Base-by-base conservation (phyloP, 2,329 filamentous ascomycete genomes). In the Torrubiellomyces zombiae region DNA sequence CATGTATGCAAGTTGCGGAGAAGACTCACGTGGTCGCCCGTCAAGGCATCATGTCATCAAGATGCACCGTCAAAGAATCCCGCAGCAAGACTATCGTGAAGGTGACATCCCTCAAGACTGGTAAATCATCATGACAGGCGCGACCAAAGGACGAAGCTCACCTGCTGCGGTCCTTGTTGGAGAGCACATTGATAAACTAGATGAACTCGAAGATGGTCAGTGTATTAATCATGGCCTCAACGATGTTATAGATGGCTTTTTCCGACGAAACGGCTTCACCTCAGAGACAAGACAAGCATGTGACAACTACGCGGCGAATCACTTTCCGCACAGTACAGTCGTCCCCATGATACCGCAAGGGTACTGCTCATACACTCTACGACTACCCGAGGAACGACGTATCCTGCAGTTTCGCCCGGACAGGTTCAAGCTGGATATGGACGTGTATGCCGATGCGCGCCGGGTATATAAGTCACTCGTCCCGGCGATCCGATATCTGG, bases 341-440 rank as follows among this genome's bases (percentile, higher is more conserved):
- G 32, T 35, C 4, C 44, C 52, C 3, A 44, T 46, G 6, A 35
- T 45, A 6, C 45, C 45, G 5, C 62, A 66, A 33, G 62, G 61
- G 11, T 63, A 59, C 32, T 67, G 62, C 33, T 66, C 61, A 3
- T 56, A 63, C 34, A 66, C 62, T 0, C 31, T 65, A 6, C 40
- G 47, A 14, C 41, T 59, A 10, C 50, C 49, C 7, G 31, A 42
- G 4, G 37, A 48, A n/a, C n/a, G n/a, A n/a, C 36, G 31, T 9
- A 39, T 62, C 23, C 33, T 66, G 4, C 63, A 67, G 37, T 63
- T 67, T 31, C 54, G 63, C 3, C 59, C 60, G 6, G 22, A 33
- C 1, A 42, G 38, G 3, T 56, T 63, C 35, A 43, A 36, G 18
- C 41, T 67, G 7, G 47, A 65, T 27, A 37, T 53, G 11, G 27